Base-by-base conservation (phyloP, 2,329 filamentous ascomycete species). In the Fusarium euwallaceae region DNA sequence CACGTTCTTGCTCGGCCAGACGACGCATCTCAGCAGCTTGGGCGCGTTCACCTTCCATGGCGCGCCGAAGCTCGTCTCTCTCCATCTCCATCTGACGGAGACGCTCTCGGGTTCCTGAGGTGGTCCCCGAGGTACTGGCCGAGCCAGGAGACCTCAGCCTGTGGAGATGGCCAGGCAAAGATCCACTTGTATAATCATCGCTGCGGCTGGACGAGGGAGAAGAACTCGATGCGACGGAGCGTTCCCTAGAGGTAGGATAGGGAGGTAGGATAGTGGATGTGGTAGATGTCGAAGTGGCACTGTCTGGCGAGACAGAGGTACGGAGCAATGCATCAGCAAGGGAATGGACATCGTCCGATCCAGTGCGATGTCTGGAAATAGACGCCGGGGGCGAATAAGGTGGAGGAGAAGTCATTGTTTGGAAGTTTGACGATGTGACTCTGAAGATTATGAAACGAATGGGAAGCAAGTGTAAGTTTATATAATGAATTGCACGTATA, bases 41-140 rank as follows among this genome's bases (percentile, higher is more conserved):
- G 11, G 48, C 61, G 6, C 60, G 68, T 12, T 70, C 68, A 14
- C 51, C 55, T 16, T 71, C 53, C 66, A 70, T 70, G 17, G 66
- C 68, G 4, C 24, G 66, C 2, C 66, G 68, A 5, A 71, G 61
- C 4, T 70, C 69, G 7, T 71, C 67, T 4, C 67, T 56, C 16
- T 71, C 69, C 22, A 56, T 53, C 45, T 71, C 69, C n/a, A 66
- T 66, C 43, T 71, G 67, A 0, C 67, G 69, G 12, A 71, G 69
- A 1, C 67, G 67, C 24, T 71, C 67, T 8, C 64, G 69, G 36
- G 67, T 71, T 2, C 48, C 41, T 0, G 70, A 72, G 1, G 70
- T 55, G 10, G 69, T 71, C 2, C 36, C 16, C 0, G 69, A 71
- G 6, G 67, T 71, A 6, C 67, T 41, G 6, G 34, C 61, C 1